Base-by-base conservation (phyloP, 805 yeast species). In the Sugiyamaella qingdaonensis region DNA sequence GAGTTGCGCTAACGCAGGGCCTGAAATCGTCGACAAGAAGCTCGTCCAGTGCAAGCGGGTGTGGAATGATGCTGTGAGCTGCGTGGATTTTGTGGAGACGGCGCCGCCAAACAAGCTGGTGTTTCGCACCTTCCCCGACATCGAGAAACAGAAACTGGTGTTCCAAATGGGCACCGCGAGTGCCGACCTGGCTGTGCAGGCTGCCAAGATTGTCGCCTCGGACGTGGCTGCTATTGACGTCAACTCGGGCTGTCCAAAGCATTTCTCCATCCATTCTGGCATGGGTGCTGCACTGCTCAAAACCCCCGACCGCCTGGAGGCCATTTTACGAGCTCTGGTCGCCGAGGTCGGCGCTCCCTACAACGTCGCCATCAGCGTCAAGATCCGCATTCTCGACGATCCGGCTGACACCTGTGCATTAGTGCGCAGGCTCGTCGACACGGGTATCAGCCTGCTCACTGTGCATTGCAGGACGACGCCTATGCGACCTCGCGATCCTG, bases 221-320 rank as follows among this genome's bases (percentile, higher is more conserved):
- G 98, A 94, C 68, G 98, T 94, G 2, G 90, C 82, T 58, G 98
- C 95, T 8, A 86, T 94, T 4, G 99, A 94, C 66, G 77, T 94
- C 54, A 94, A 94, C 68, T 89, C 96, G 29, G 99, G 99, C 4
- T 94, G 99, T 70, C 99, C 99, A 2, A 94, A 92, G 67, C 97
- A 90, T 60, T 94, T 94, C 64, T 86, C 95, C 1, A 78, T 90
- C 2, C 99, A 94, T 68, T 77, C 95, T 0, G 99, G 99, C 0
- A 94, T 94, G 98, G 99, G 99, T 4, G 96, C 98, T 2, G 97
- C 96, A 0, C 73, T 94, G 45, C 73, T 94, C 52, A 73, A 77
- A 32, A 88, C 91, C 0, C 97, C 98, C 0, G 96, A 88, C 44
- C 71, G 80, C 36, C 73, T 94, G 14, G 86, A 85, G 58, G 76